A percentile compares a stretch with the other conserved stretches of the same genome.
phyloP scores from a whole-genome alignment of 192 early-diverging fungal genomes.

The Phycomyces blakesleeanus region DNA sequence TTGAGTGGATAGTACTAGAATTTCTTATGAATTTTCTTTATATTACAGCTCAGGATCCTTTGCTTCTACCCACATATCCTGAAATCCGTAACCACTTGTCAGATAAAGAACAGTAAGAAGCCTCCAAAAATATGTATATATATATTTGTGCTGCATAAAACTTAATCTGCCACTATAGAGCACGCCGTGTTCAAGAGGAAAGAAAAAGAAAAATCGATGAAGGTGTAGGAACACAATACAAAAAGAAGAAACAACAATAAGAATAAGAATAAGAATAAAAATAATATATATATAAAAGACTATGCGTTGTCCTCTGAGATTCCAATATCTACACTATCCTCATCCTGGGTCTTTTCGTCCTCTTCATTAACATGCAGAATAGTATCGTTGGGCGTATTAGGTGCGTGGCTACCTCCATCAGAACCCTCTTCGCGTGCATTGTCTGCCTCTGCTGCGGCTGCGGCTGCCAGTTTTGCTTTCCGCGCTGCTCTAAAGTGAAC shows the following conservation, averaged over 20 bases:
- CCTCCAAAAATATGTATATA: not conserved
- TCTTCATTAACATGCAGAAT: not conserved
- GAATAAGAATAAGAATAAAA: not conserved
- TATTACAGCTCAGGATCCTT: constrained; percentile 37
- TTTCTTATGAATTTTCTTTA: too few relatives aligned
- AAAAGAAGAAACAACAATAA: not conserved
- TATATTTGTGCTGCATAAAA: not conserved
- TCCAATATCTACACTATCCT: constrained; percentile 15
- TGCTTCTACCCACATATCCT: constrained; percentile 52
- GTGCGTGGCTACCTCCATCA: not conserved
- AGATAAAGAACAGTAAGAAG: constrained; percentile 34
- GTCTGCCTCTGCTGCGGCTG: constrained; percentile 18
- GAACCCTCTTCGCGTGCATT: not conserved
- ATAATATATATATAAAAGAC: not conserved
- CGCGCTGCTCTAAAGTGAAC: constrained; percentile 34
- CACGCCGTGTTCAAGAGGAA: not conserved
- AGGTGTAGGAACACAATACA: not conserved
- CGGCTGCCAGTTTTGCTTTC: constrained; percentile 24
- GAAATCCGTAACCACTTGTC: constrained; percentile 49
- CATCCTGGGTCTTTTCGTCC: constrained; percentile 4
- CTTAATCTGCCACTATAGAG: not conserved
- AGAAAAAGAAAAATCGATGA: not conserved
- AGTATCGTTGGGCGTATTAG: not conserved
- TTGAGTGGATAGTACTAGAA: too few relatives aligned
- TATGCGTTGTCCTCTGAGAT: constrained; percentile 6